Conservation (phyloP, 2,329 filamentous ascomycete species). For the Cladosporium sp. region DNA sequence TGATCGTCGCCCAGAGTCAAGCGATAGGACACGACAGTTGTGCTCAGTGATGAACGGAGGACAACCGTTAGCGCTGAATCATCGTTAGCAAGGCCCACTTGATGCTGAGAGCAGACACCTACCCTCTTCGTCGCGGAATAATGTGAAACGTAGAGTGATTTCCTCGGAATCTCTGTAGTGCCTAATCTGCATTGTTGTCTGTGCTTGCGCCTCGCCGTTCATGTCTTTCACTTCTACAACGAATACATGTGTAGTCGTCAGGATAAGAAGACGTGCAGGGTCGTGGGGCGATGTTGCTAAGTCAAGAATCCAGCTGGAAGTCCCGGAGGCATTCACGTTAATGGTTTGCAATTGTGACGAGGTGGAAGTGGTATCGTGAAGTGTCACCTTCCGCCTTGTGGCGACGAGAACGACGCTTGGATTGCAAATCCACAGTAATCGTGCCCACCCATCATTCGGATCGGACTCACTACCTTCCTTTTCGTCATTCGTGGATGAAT, state of each 20-base stretch:
- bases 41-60: neutral
- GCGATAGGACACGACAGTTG: neutral
- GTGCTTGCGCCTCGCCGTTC: slow-evolving; percentile 28
- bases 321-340: slow-evolving; percentile 24
- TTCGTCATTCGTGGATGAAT: slow-evolving; percentile 19
- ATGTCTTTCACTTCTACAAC: slow-evolving; percentile 15
- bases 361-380: slow-evolving; percentile 32
- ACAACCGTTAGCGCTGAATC: neutral
- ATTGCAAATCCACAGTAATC: slow-evolving; percentile 46
- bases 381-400: slow-evolving; percentile 39
- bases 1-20: neutral
- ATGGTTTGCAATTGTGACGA: slow-evolving; percentile 24
- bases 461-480: slow-evolving; percentile 33
- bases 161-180: slow-evolving; percentile 55
- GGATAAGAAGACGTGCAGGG: slow-evolving; percentile 51
- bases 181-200: slow-evolving; percentile 44
- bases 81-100: slow-evolving; percentile 25
- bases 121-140: slow-evolving; percentile 32
- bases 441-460: slow-evolving; percentile 47
- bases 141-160: slow-evolving; percentile 41
- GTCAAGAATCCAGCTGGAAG: slow-evolving; percentile 54
- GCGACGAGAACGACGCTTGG: slow-evolving; percentile 50
- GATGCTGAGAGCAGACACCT: slow-evolving; percentile 9
- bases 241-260: slow-evolving; percentile 51
- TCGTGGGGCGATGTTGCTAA: slow-evolving; percentile 46